Conservation (phyloP, 2,329 filamentous ascomycete species). For the Ceratocystis eucalypticola region DNA sequence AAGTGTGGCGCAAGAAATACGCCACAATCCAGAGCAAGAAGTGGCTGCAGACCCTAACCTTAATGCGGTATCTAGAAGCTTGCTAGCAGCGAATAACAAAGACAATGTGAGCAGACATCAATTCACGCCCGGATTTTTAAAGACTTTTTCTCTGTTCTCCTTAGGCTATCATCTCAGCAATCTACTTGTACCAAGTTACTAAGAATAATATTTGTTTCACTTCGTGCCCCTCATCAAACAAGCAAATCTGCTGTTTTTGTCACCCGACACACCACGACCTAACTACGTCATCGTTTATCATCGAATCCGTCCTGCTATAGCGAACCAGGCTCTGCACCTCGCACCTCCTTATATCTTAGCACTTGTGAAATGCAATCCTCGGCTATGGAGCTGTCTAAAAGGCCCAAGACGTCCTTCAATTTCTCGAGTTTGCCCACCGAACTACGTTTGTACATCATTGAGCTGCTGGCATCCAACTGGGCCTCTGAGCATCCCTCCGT, state of each 20-base stretch:
- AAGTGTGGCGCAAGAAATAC: neutral
- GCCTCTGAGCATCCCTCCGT: constrained; percentile 2
- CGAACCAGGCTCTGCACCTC: neutral
- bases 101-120: neutral
- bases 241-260: neutral
- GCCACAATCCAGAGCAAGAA: neutral
- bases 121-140: neutral
- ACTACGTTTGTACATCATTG: constrained; percentile 9
- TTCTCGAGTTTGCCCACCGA: constrained; percentile 1
- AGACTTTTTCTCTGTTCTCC: too few species aligned
- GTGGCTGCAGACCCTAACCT: neutral
- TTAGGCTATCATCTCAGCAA: too few species aligned
- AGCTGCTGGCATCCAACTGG: constrained; percentile 2
- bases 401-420: neutral
- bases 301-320: neutral
- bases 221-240: neutral
- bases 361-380: neutral
- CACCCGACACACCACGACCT: neutral
- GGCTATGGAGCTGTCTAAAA: neutral
- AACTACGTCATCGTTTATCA: constrained; percentile 3
- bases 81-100: neutral
- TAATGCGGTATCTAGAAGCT: neutral
- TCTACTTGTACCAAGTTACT: neutral
- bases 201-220: neutral
- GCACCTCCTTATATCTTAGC: neutral